Evolutionary conservation across 148 eudicot genomes (phyloP).

Genomic region (Arctostaphylos glauca): DNA sequence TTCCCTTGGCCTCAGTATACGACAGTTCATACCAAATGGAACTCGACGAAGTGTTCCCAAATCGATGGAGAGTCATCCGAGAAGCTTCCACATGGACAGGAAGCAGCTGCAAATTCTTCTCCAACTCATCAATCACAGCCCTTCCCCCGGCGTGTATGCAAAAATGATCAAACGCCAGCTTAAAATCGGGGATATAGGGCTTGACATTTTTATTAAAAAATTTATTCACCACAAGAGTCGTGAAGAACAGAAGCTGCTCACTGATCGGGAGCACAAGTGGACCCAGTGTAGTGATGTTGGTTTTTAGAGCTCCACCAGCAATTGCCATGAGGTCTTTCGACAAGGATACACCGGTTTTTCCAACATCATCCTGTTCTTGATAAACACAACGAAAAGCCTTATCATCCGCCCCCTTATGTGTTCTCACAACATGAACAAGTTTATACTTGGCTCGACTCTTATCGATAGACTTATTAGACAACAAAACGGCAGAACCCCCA

Average conservation of each 20-base stretch:
- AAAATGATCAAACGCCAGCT: slow-evolving; percentile 21
- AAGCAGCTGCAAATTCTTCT: slow-evolving; percentile 26
- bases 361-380: slow-evolving; percentile 7
- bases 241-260: slow-evolving; percentile 21
- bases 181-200: slow-evolving; percentile 18
- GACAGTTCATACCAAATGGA: slow-evolving; percentile 25
- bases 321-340: slow-evolving; percentile 16
- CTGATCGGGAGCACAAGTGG: slow-evolving; percentile 17
- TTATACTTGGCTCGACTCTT: slow-evolving; percentile 21
- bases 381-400: slow-evolving; percentile 11
- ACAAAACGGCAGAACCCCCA: slow-evolving; percentile 23
- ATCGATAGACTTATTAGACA: slow-evolving; percentile 16
- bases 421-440: slow-evolving; percentile 20
- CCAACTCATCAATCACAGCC: slow-evolving; percentile 29
- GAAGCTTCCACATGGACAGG: slow-evolving; percentile 22
- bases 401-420: slow-evolving; percentile 15
- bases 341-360: neutral
- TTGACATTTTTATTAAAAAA: slow-evolving; percentile 2
- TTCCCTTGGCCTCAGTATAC: slow-evolving; percentile 25
- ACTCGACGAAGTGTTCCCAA: slow-evolving; percentile 23
- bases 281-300: slow-evolving; percentile 18
- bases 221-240: slow-evolving; percentile 12
- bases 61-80: slow-evolving; percentile 22
- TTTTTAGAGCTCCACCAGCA: slow-evolving; percentile 16
- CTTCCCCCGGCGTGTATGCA: slow-evolving; percentile 21